phyloP scores from a whole-genome alignment of 768 basidiomycete species.

The Antrodiella citrinella region DNA sequence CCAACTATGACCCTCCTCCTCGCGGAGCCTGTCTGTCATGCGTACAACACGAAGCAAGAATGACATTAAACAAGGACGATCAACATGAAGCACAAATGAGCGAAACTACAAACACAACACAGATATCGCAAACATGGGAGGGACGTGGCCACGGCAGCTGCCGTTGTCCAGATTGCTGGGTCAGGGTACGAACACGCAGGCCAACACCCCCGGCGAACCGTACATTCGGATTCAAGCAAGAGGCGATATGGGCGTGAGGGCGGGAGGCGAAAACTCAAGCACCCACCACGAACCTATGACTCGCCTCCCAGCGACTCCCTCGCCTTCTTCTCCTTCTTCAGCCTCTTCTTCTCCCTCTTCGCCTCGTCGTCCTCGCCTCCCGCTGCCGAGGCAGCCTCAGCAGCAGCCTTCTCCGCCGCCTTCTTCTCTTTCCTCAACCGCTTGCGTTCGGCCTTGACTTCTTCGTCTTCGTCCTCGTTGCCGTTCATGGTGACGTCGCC shows the following conservation, averaged over 20 bases:
- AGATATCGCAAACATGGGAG: background rate
- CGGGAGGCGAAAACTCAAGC: too few species aligned
- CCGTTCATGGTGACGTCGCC: slow-evolving; percentile 38
- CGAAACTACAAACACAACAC: background rate
- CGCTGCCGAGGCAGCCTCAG: slow-evolving; percentile 47
- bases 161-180: background rate
- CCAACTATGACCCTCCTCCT: too few species aligned
- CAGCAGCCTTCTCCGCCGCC: slow-evolving; percentile 30
- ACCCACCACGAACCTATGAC: slow-evolving; percentile 8
- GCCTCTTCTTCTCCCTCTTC: slow-evolving; percentile 22
- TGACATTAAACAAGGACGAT: background rate
- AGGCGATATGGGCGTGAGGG: too few species aligned
- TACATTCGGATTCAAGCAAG: too few species aligned
- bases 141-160: background rate
- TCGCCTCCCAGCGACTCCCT: slow-evolving; percentile 32
- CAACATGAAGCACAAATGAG: background rate
- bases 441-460: slow-evolving; percentile 27
- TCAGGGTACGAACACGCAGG: too few species aligned
- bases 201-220: too few species aligned
- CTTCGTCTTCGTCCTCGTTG: slow-evolving; percentile 30
- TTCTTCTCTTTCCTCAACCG: slow-evolving; percentile 24
- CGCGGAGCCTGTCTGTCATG: too few species aligned
- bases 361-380: slow-evolving; percentile 30
- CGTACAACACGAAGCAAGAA: background rate
- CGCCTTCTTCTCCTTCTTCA: slow-evolving; percentile 29